Conservation (phyloP, 305 asterid species). For the Ruellia speciosa region DNA sequence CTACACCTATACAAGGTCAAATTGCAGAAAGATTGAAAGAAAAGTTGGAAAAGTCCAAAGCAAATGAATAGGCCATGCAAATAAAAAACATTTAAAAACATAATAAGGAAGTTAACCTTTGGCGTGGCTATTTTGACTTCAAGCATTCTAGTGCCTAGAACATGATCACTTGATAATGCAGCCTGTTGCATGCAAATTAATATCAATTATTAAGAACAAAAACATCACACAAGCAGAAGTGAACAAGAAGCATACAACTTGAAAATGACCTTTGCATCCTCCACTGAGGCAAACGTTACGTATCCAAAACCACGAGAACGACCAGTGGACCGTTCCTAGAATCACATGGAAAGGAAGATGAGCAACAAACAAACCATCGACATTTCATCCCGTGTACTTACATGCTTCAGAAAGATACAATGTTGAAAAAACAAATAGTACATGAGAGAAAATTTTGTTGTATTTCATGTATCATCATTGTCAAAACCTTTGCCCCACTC, state of each 20-base stretch:
- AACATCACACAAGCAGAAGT: conserved; percentile 11
- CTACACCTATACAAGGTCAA: not conserved
- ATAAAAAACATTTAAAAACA: not conserved
- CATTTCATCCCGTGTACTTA: conserved; percentile 7
- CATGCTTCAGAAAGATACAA: conserved; percentile 11
- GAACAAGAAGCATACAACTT: conserved; percentile 14
- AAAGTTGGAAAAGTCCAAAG: not conserved
- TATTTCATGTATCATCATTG: not conserved
- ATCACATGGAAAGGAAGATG: conserved; percentile 23
- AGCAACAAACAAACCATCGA: not conserved
- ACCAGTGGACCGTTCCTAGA: conserved; percentile 87
- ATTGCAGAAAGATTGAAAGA: not conserved
- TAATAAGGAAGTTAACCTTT: conserved; percentile 43
- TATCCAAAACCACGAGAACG: conserved; percentile 97
- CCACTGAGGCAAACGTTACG: conserved; percentile 69
- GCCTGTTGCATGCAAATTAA: conserved; percentile 38
- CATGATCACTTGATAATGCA: conserved; percentile 71
- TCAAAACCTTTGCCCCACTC: too few species aligned
- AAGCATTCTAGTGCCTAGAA: conserved; percentile 75
- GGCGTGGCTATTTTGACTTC: conserved; percentile 98
- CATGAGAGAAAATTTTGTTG: not conserved
- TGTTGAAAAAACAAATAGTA: conserved; percentile 9
- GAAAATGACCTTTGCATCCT: conserved; percentile 74
- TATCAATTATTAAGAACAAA: conserved; percentile 13
- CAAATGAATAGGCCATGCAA: not conserved